phyloP scores from a whole-genome alignment of 2,329 filamentous ascomycete genomes.

The Cercospora sesami region DNA sequence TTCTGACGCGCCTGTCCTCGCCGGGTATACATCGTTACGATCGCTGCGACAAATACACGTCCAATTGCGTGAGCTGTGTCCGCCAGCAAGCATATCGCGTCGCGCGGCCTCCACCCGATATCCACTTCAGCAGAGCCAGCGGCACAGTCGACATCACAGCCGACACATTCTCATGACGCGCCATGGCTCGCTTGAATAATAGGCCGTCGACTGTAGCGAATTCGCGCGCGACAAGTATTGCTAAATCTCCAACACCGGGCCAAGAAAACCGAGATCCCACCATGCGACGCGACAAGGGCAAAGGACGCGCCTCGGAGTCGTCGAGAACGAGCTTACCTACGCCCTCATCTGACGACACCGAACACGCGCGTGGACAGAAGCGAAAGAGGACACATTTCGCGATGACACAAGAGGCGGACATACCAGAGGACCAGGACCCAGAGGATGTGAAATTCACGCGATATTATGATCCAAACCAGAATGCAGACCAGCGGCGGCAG shows the following conservation, averaged over 20 bases:
- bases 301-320: conserved; percentile 17
- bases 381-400: conserved; percentile 21
- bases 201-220: conserved; percentile 20
- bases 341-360: conserved; percentile 39
- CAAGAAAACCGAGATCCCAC: conserved; percentile 45
- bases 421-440: conserved; percentile 29
- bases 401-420: conserved; percentile 22
- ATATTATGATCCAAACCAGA: conserved; percentile 80
- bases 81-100: neutral
- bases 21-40: neutral
- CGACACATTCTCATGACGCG: conserved; percentile 5
- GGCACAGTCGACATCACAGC: neutral
- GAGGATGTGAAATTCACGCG: conserved; percentile 37
- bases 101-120: neutral
- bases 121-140: neutral
- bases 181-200: conserved; percentile 30
- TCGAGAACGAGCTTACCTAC: conserved; percentile 37
- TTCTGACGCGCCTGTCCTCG: neutral
- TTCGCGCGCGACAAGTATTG: conserved; percentile 20
- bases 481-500: conserved; percentile 68
- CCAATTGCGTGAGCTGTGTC: neutral
- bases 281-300: conserved; percentile 44
- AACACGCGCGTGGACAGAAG: conserved; percentile 26
- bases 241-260: conserved; percentile 36
- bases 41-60: neutral